Conservation (phyloP, 163 green algal genomes). For the Scenedesmus sp. region DNA sequence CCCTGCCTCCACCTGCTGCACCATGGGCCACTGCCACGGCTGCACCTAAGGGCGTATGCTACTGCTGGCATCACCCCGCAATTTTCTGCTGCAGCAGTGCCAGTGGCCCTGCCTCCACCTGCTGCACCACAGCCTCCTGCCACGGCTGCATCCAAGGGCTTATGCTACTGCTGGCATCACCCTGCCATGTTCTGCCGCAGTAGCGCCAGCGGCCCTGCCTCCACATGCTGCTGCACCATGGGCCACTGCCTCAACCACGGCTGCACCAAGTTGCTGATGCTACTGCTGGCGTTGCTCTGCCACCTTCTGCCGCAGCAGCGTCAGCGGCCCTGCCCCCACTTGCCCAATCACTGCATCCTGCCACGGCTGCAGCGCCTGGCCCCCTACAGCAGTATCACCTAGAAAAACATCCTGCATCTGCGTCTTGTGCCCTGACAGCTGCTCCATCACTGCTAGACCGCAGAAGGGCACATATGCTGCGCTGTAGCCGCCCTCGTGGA, state of each 20-base stretch:
- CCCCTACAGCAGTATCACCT: slow-evolving; percentile 31
- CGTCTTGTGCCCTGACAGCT: slow-evolving; percentile 53
- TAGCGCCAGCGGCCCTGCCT: too few species aligned
- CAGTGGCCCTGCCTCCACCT: background rate
- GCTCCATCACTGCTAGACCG: slow-evolving; percentile 63
- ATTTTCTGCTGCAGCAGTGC: background rate
- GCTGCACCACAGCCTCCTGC: background rate
- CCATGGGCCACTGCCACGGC: background rate
- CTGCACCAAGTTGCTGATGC: too few species aligned
- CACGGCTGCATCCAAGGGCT: too few species aligned
- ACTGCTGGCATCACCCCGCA: background rate
- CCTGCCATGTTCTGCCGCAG: too few species aligned
- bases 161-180: too few species aligned
- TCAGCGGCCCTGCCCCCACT: slow-evolving; percentile 36
- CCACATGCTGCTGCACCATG: too few species aligned
- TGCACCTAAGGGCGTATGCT: background rate
- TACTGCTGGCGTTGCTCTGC: background rate
- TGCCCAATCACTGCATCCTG: slow-evolving; percentile 43
- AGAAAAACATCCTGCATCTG: slow-evolving; percentile 46
- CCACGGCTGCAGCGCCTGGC: slow-evolving; percentile 60
- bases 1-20: background rate
- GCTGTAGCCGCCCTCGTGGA: slow-evolving; percentile 68
- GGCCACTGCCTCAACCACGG: too few species aligned
- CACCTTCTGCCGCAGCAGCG: slow-evolving; percentile 18
- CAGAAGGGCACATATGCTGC: slow-evolving; percentile 63